A percentile compares a stretch with the other conserved stretches of the same genome.
Conservation (phyloP, 2,329 filamentous ascomycete species). For the Botrytis porri region DNA sequence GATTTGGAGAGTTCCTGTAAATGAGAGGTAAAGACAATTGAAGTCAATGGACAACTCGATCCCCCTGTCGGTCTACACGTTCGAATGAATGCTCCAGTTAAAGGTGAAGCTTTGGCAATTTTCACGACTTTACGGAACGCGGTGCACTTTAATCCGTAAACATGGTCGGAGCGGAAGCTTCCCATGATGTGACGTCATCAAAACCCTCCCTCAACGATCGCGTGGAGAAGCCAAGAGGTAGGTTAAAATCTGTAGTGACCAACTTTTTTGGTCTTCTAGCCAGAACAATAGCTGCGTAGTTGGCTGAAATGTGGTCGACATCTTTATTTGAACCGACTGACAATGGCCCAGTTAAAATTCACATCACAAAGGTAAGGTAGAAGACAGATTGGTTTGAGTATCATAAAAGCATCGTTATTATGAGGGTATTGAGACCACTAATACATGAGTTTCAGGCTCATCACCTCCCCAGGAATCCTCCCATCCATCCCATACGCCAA, state of each 20-base stretch:
- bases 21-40: not conserved
- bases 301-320: too few relatives aligned
- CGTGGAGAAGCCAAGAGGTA: not conserved
- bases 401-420: conserved; percentile 12
- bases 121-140: not conserved
- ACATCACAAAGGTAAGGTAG: not conserved
- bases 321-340: accelerated
- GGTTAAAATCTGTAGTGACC: not conserved
- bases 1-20: not conserved
- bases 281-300: not conserved
- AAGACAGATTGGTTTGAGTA: not conserved
- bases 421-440: conserved; percentile 18
- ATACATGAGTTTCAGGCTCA: conserved; percentile 8
- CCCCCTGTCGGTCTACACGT: too few relatives aligned
- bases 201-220: not conserved
- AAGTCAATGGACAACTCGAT: not conserved
- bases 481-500: conserved; percentile 18
- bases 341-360: not conserved
- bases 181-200: not conserved
- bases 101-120: not conserved
- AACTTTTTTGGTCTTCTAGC: not conserved
- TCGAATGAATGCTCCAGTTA: not conserved
- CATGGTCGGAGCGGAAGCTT: not conserved
- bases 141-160: conserved; percentile 1
- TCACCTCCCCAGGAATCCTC: conserved; percentile 2